Percentiles rank a stretch among this genome's conserved stretches.
Conservation (phyloP, 1,284 basidiomycete species). For the Pholiota adiposa region DNA sequence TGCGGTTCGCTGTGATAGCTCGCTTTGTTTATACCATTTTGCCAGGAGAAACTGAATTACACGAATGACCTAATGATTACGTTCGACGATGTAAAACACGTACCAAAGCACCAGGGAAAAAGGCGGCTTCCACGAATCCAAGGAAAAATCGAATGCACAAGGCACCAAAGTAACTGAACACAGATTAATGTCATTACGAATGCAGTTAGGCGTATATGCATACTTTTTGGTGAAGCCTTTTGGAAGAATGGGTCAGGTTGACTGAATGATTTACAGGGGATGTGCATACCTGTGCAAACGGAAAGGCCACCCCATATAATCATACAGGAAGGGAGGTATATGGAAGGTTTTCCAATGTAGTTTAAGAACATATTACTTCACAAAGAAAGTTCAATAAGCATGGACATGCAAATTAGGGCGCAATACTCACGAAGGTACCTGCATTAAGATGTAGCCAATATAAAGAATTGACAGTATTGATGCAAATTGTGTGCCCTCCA, state of each 20-base stretch:
- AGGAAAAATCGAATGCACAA: constrained; percentile 80
- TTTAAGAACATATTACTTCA: constrained; percentile 76
- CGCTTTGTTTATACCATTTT: constrained; percentile 73
- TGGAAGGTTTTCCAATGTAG: constrained; percentile 70
- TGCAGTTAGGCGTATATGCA: constrained; percentile 16
- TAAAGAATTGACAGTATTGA: constrained; percentile 78
- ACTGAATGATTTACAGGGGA: not conserved
- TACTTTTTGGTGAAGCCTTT: constrained; percentile 62
- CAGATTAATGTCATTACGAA: not conserved
- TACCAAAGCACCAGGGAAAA: constrained; percentile 69
- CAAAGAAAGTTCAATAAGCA: not conserved
- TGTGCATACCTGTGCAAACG: constrained; percentile 53
- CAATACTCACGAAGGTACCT: constrained; percentile 69
- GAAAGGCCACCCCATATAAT: constrained; percentile 73
- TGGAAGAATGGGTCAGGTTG: constrained; percentile 5
- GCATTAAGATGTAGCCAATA: constrained; percentile 81
- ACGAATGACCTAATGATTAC: not conserved
- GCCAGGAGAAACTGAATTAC: constrained; percentile 57
- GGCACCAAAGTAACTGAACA: constrained; percentile 64
- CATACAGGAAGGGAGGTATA: constrained; percentile 78
- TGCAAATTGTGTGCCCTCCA: constrained; percentile 69
- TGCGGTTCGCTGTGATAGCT: constrained; percentile 75
- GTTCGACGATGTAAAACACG: constrained; percentile 8
- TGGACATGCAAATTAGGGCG: not conserved
- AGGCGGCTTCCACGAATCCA: constrained; percentile 73